Conservation (phyloP, 2,329 filamentous ascomycete species). For the Elsinoe batatas region DNA sequence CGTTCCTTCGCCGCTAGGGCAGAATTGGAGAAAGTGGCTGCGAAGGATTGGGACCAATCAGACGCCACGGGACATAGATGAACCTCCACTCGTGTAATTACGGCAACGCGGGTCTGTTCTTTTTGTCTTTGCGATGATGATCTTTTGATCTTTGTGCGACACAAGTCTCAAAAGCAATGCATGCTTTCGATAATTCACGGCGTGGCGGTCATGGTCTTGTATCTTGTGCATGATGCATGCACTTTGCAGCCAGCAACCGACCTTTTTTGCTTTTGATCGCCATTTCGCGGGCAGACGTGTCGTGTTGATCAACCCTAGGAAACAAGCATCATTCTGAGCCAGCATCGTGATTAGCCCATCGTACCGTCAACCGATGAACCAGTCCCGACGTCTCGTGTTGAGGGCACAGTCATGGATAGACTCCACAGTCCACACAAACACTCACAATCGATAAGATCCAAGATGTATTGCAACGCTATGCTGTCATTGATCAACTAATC, state of each 20-base stretch:
- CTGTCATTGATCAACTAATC: constrained; percentile 6
- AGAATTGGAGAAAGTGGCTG: background rate
- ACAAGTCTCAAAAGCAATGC: constrained; percentile 9
- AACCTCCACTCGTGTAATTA: constrained; percentile 3
- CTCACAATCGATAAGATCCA: background rate
- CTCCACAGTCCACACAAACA: background rate
- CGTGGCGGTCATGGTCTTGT: background rate
- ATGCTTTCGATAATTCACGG: constrained; percentile 12
- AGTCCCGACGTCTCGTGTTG: constrained; percentile 3
- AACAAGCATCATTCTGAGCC: background rate
- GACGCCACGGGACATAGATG: background rate
- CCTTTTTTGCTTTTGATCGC: background rate
- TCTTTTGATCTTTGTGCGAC: constrained; percentile 6
- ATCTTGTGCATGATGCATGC: background rate
- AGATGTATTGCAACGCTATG: background rate
- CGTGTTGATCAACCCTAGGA: background rate
- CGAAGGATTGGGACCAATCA: background rate
- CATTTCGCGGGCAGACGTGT: background rate
- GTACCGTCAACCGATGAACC: constrained; percentile 3
- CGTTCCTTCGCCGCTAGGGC: background rate
- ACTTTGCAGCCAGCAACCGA: background rate
- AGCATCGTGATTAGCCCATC: background rate
- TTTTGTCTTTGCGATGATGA: constrained; percentile 6
- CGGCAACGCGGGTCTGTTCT: constrained; percentile 1
- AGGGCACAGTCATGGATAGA: background rate